phyloP scores from a whole-genome alignment of 805 yeast genomes.

The Yamadazyma olivae region DNA sequence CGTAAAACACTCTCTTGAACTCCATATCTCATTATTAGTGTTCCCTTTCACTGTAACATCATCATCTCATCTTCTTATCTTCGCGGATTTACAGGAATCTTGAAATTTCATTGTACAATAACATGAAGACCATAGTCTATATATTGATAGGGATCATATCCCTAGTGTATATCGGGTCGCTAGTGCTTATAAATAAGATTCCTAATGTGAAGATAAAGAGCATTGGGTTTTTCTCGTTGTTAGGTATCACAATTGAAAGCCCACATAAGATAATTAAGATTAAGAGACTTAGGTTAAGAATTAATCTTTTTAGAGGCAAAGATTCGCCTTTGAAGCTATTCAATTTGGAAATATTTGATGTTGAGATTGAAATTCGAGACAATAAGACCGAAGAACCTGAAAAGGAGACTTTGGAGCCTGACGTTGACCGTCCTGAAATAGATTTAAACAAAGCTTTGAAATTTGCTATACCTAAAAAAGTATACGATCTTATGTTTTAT shows the following conservation, averaged over 20 bases:
- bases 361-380: slow-evolving; percentile 3
- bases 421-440: background rate
- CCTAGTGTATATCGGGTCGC: slow-evolving; percentile 15
- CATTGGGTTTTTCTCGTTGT: slow-evolving; percentile 28
- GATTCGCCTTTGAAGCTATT: slow-evolving; percentile 25
- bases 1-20: too few relatives aligned
- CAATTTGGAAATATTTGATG: slow-evolving; percentile 23
- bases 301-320: slow-evolving; percentile 19
- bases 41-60: too few relatives aligned
- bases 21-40: too few relatives aligned
- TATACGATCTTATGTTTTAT: slow-evolving; percentile 17
- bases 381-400: slow-evolving; percentile 1
- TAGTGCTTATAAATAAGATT: slow-evolving; percentile 20
- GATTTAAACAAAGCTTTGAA: slow-evolving; percentile 9
- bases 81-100: too few relatives aligned
- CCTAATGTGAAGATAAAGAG: slow-evolving; percentile 25
- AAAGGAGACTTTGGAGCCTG: background rate
- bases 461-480: slow-evolving; percentile 16
- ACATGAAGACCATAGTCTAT: background rate
- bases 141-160: background rate
- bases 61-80: too few relatives aligned
- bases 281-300: slow-evolving; percentile 16
- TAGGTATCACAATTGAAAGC: slow-evolving; percentile 21
- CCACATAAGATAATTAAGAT: slow-evolving; percentile 15
- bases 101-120: too few relatives aligned